Conservation (phyloP, 805 yeast species). For the Hanseniaspora clermontiae region DNA sequence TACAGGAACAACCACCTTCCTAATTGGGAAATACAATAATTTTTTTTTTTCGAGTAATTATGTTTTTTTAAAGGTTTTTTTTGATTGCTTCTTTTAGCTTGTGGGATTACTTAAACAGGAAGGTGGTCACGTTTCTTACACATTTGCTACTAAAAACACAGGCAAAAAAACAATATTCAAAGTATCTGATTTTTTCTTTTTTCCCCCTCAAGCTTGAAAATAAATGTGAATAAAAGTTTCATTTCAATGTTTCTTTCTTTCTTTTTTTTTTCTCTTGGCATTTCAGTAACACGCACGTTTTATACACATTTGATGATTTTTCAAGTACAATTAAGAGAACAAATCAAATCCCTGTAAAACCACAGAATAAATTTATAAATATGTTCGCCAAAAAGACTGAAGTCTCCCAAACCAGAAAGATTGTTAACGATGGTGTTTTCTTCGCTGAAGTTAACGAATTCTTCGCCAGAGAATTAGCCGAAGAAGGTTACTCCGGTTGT, state of each 20-base stretch:
- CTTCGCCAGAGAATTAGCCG: slow-evolving; percentile 99
- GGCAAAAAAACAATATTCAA: not conserved
- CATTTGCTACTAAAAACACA: not conserved
- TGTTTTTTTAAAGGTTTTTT: no score
- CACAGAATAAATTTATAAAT: not conserved
- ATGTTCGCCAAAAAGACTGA: slow-evolving; percentile 22
- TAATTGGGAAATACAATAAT: not conserved
- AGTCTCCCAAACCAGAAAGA: slow-evolving; percentile 96
- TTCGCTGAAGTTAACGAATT: slow-evolving; percentile 99
- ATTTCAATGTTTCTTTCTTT: not conserved
- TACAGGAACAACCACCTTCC: not conserved
- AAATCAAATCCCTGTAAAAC: not conserved
- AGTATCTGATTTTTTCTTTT: not conserved
- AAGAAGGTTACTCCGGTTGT: slow-evolving; percentile 99
- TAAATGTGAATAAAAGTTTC: not conserved
- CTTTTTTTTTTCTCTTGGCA: no score
- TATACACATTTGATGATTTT: no score
- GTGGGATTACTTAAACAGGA: not conserved
- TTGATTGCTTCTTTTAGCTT: no score
- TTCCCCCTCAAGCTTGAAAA: no score
- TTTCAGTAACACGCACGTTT: not conserved
- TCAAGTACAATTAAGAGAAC: not conserved
- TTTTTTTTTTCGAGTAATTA: no score
- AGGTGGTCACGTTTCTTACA: not conserved
- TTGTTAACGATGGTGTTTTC: slow-evolving; percentile 99